Base-by-base conservation (phyloP, 78 protist species). In the Dictyostelium firmibasis region DNA sequence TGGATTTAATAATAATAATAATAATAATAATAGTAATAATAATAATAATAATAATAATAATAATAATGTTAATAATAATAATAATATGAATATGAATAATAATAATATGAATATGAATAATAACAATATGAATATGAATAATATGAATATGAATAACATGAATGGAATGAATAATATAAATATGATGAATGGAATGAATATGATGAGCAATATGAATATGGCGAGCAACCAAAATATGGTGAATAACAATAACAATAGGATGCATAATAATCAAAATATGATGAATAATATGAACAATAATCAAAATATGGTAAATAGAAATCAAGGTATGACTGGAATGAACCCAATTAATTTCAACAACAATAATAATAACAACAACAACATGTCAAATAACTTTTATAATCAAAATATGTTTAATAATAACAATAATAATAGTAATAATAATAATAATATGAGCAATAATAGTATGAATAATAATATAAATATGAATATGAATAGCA, bases 341-440 rank as follows among this genome's bases (percentile, higher is more conserved):
- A 50, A 50, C 4, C 16, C 62, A 50, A 50, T 50, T 20, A 50
- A 50, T 18, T 16, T 50, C n/a, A 50, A 50, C 57, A 74, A 74
- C 81, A 6, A 74, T 50, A 76, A 36, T 33, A 76, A 77, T 62
- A 77, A 77, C 53, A 41, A 77, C 83, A 77, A 77, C 53, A 41
- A 36, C 7, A 23, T 38, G 33, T 16, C 62, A 50, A 50, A 77
- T n/a, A 33, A 77, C 9, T 23, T 41, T 41, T 14, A 41, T 18
- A 41, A 79, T 27, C 31, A 47, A 38, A 43, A 43, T 79, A 79
- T 79, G 84, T 14, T 9, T n/a, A 79, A 79, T 78, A 76, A 76
- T 18, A 76, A 76, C 41, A 20, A 76, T 20, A 35, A 13, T 3
- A 76, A 16, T 6, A 41, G 2, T 4, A 18, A 50, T 0, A 79